These are phyloP conservation scores for Lobosporangium transversale DNA, from an alignment of 192 early-diverging fungal genomes.

Conservation along the genomic window DNA sequence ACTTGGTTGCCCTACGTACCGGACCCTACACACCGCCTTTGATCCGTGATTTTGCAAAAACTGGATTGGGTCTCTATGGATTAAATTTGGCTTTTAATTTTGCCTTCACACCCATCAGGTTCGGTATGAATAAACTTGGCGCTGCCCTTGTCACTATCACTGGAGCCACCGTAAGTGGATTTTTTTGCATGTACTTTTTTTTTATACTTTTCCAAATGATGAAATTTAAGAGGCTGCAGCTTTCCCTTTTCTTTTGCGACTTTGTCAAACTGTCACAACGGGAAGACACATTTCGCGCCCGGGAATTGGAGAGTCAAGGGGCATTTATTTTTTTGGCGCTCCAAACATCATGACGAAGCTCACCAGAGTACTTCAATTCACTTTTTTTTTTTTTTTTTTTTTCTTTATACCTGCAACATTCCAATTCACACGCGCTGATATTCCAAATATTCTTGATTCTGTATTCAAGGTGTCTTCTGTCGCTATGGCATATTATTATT, in stretches of 20 bases:
- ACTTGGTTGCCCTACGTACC: conserved; percentile 40
- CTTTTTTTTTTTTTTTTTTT: neutral
- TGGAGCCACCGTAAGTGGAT: conserved; percentile 37
- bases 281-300: neutral
- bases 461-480: conserved; percentile 18
- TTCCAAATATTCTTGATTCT: neutral
- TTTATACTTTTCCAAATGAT: neutral
- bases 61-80: conserved; percentile 39
- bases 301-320: neutral
- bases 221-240: no score
- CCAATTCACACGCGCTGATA: neutral
- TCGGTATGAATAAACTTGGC: conserved; percentile 38
- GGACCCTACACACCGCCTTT: conserved; percentile 37
- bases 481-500: conserved; percentile 39
- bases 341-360: neutral
- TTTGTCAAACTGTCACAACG: no score
- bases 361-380: neutral
- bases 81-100: conserved; percentile 35
- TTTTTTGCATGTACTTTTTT: neutral
- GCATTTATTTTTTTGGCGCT: neutral
- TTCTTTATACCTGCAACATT: neutral
- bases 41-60: conserved; percentile 24
- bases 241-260: no score
- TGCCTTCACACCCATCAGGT: conserved; percentile 43
- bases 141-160: conserved; percentile 31